phyloP scores from a whole-genome alignment of 345 rosid species.

The Punica granatum region DNA sequence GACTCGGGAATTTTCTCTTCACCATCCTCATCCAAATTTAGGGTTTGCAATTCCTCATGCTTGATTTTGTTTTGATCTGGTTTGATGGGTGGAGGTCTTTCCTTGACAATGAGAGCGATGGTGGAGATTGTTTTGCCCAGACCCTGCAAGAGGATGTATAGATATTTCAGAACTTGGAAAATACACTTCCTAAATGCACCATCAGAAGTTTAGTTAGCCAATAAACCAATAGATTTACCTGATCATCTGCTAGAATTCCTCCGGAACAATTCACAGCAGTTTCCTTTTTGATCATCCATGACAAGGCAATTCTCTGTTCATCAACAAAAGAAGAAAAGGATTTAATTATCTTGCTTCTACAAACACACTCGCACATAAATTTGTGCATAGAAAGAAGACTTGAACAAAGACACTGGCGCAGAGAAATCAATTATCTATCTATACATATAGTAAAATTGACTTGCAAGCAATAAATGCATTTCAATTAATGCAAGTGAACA shows the following conservation, averaged over 20 bases:
- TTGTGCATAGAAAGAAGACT: neutral
- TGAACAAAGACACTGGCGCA: neutral
- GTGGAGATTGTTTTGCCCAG: conserved; percentile 93
- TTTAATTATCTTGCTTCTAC: neutral
- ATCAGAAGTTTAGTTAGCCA: conserved; percentile 5
- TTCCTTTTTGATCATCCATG: conserved; percentile 96
- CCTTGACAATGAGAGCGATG: conserved; percentile 88
- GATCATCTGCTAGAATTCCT: conserved; percentile 99
- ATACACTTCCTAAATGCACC: neutral
- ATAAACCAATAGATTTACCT: conserved; percentile 34
- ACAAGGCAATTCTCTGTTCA: conserved; percentile 81
- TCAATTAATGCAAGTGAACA: no score
- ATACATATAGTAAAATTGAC: neutral
- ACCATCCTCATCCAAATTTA: conserved; percentile 68
- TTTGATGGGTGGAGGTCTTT: conserved; percentile 48
- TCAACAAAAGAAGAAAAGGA: neutral
- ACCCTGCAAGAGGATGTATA: conserved; percentile 50
- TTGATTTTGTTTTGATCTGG: conserved; percentile 23
- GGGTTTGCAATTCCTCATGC: conserved; percentile 41
- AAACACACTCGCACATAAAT: neutral
- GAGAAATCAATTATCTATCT: neutral
- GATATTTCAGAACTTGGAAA: neutral
- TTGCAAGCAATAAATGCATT: neutral
- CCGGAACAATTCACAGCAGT: conserved; percentile 64
- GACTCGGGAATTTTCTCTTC: conserved; percentile 29